phyloP scores from a whole-genome alignment of 441 rosid species.

The Euphorbia schlechtendalii region DNA sequence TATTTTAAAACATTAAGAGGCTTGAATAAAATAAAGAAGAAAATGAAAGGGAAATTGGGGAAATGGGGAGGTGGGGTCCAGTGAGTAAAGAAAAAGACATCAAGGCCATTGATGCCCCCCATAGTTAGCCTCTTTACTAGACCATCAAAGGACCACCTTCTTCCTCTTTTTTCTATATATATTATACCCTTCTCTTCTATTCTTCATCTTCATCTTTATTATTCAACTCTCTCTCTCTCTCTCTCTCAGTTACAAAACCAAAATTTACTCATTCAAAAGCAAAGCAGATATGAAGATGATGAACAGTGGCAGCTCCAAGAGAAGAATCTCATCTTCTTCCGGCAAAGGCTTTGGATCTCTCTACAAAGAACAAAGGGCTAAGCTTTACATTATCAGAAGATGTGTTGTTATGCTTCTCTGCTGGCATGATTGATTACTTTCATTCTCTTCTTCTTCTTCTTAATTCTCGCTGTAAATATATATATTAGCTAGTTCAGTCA shows the following conservation, averaged over 20 bases:
- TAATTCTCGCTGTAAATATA: not conserved
- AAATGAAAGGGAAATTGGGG: constrained; percentile 17
- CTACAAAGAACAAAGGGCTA: constrained; percentile 79
- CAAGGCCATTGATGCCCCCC: constrained; percentile 75
- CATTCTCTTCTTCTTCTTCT: too few relatives aligned
- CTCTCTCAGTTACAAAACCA: not conserved
- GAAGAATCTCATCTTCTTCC: constrained; percentile 64
- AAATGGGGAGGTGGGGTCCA: constrained; percentile 27
- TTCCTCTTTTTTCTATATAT: constrained; percentile 22
- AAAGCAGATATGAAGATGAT: constrained; percentile 46
- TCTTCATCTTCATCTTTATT: not conserved
- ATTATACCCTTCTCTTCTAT: constrained; percentile 13
- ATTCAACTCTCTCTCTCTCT: not conserved
- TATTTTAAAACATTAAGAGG: too few relatives aligned
- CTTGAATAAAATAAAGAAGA: not conserved
- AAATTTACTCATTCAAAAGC: too few relatives aligned
- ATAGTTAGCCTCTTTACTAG: constrained; percentile 46
- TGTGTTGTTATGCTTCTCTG: constrained; percentile 95
- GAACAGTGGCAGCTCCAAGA: constrained; percentile 55
- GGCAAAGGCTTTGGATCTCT: constrained; percentile 71
- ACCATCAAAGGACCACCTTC: constrained; percentile 48
- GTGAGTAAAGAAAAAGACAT: constrained; percentile 30
- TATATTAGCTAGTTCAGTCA: too few relatives aligned
- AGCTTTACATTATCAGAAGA: constrained; percentile 84
- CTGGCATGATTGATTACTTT: constrained; percentile 69